phyloP scores from a whole-genome alignment of 768 basidiomycete genomes.

The Clitopilus passeckerianus region DNA sequence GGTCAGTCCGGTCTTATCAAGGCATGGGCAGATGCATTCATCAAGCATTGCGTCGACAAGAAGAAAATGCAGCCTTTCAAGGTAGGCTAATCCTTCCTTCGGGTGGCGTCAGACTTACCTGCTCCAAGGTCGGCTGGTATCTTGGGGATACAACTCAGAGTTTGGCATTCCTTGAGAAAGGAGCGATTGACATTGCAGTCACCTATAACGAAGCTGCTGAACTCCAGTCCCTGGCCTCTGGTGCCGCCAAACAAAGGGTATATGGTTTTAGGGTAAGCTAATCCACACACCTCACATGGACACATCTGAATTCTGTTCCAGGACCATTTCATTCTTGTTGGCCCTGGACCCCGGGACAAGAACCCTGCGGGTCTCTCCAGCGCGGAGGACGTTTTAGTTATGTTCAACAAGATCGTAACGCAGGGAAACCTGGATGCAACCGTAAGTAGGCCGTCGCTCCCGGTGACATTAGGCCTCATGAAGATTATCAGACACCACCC shows the following conservation, averaged over 20 bases:
- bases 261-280: conserved; percentile 42
- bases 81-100: conserved; percentile 15
- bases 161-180: conserved; percentile 32
- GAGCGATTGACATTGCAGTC: conserved; percentile 42
- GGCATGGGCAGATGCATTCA: conserved; percentile 43
- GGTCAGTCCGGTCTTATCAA: conserved; percentile 47
- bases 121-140: conserved; percentile 46
- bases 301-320: conserved; percentile 7
- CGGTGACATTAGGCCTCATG: too few species aligned
- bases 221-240: conserved; percentile 22
- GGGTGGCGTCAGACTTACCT: neutral
- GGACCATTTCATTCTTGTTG: conserved; percentile 51
- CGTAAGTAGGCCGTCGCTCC: conserved; percentile 18
- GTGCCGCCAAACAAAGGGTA: conserved; percentile 23
- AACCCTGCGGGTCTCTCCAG: conserved; percentile 37
- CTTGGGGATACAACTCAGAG: conserved; percentile 53
- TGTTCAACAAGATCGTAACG: conserved; percentile 44
- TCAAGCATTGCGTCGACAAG: conserved; percentile 27
- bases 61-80: conserved; percentile 24
- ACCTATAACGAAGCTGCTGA: conserved; percentile 54
- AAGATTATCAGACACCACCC: conserved; percentile 16
- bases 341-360: conserved; percentile 25
- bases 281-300: neutral
- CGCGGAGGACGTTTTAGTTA: conserved; percentile 27
- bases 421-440: conserved; percentile 36